Conservation (phyloP, 768 basidiomycete species). For the Tulasnella sp. region DNA sequence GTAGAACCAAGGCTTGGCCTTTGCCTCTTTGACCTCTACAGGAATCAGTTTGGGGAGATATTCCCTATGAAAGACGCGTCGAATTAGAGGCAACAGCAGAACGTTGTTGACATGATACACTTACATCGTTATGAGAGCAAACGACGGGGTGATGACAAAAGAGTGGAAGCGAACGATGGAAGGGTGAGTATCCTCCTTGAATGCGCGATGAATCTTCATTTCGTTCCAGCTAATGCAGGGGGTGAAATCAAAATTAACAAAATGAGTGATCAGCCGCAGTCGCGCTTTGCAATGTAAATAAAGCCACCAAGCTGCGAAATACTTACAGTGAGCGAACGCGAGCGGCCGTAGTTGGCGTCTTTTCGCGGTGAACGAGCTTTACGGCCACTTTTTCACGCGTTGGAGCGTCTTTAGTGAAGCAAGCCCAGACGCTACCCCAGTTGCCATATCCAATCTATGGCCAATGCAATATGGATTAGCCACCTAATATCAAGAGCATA, state of each 20-base stretch:
- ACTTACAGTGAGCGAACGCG: slow-evolving; percentile 77
- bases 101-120: slow-evolving; percentile 25
- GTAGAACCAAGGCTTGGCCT: slow-evolving; percentile 70
- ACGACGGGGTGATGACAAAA: slow-evolving; percentile 85
- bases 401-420: slow-evolving; percentile 27
- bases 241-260: slow-evolving; percentile 2
- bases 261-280: neutral
- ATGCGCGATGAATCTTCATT: slow-evolving; percentile 84
- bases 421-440: slow-evolving; percentile 79
- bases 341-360: slow-evolving; percentile 71
- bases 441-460: slow-evolving; percentile 75
- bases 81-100: neutral
- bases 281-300: neutral
- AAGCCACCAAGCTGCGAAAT: neutral
- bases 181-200: slow-evolving; percentile 78
- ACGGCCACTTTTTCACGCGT: slow-evolving; percentile 55
- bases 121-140: slow-evolving; percentile 85
- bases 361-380: slow-evolving; percentile 80
- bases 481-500: neutral
- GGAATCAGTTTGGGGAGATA: slow-evolving; percentile 77
- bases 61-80: slow-evolving; percentile 41
- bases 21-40: slow-evolving; percentile 69
- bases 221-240: slow-evolving; percentile 82
- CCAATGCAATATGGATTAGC: neutral
- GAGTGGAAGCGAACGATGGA: slow-evolving; percentile 87